Conservation (phyloP, 1,284 basidiomycete species). For the Microbotryum saponariae region DNA sequence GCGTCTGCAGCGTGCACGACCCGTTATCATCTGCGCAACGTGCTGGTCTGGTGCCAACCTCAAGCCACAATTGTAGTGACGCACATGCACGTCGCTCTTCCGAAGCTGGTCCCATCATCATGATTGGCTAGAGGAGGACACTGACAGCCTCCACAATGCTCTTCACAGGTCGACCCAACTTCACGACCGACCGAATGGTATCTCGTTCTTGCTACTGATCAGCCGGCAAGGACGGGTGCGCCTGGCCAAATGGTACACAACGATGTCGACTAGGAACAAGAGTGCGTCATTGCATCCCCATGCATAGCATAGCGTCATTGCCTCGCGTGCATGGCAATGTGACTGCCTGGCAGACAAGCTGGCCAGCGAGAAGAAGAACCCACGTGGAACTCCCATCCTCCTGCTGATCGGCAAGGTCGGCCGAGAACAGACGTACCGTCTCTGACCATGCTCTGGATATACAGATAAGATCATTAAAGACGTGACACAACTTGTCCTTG, state of each 20-base stretch:
- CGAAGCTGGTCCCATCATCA: too few relatives aligned
- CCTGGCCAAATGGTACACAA: slow-evolving; percentile 97
- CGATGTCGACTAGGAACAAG: slow-evolving; percentile 87
- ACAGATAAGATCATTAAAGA: slow-evolving; percentile 90
- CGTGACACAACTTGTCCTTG: slow-evolving; percentile 95
- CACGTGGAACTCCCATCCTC: neutral
- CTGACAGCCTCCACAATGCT: neutral
- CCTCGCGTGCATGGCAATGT: neutral
- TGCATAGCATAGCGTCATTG: neutral
- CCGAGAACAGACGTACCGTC: neutral
- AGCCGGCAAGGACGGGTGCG: slow-evolving; percentile 76
- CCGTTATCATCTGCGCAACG: too few relatives aligned
- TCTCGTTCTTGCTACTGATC: slow-evolving; percentile 29
- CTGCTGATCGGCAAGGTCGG: neutral
- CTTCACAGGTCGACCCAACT: slow-evolving; percentile 24
- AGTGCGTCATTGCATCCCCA: slow-evolving; percentile 39
- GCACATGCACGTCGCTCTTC: too few relatives aligned
- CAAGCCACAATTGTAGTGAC: too few relatives aligned
- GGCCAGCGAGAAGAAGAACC: too few relatives aligned
- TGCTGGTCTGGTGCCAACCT: too few relatives aligned
- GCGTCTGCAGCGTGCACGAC: too few relatives aligned
- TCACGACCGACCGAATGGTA: slow-evolving; percentile 30
- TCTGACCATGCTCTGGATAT: neutral
- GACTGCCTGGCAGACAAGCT: too few relatives aligned
- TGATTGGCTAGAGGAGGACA: too few relatives aligned